A percentile compares a stretch with the other conserved stretches of the same genome.
phyloP scores from a whole-genome alignment of 2,329 filamentous ascomycete species.

The Capronia americana region DNA sequence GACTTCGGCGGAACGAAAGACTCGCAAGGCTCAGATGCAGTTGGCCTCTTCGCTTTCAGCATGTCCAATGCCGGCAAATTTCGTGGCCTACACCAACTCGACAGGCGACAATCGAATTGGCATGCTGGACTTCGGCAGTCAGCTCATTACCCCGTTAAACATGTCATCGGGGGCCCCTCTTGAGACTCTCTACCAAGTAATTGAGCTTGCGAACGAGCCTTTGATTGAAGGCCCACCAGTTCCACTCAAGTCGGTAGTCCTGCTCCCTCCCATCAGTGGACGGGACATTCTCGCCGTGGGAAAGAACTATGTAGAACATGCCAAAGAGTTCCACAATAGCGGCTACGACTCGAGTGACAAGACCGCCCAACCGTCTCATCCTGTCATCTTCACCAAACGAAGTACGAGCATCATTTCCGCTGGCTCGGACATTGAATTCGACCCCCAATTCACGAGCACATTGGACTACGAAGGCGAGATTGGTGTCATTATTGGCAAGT shows the following conservation, averaged over 20 bases:
- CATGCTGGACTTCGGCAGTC: constrained; percentile 48
- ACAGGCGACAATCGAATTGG: constrained; percentile 46
- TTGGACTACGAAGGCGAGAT: constrained; percentile 65
- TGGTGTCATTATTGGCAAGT: constrained; percentile 62
- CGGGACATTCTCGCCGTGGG: constrained; percentile 38
- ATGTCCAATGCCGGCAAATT: constrained; percentile 7
- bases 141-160: constrained; percentile 52
- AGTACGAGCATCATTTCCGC: constrained; percentile 58
- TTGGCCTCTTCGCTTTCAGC: not conserved
- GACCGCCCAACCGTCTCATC: constrained; percentile 42
- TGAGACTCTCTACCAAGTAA: constrained; percentile 58
- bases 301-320: constrained; percentile 64
- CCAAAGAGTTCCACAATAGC: constrained; percentile 63
- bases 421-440: constrained; percentile 55
- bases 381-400: constrained; percentile 37
- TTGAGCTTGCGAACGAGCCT: constrained; percentile 39
- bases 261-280: constrained; percentile 46
- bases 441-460: constrained; percentile 56
- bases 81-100: constrained; percentile 14
- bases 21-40: not conserved
- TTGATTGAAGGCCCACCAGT: constrained; percentile 48
- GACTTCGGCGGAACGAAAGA: constrained; percentile 11
- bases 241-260: constrained; percentile 43
- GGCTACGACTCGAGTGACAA: constrained; percentile 53
- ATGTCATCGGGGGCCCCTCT: constrained; percentile 57